Evolutionary conservation across 2,329 filamentous ascomycete genomes (phyloP).

Genomic region (Westerdykella aurantiaca): DNA sequence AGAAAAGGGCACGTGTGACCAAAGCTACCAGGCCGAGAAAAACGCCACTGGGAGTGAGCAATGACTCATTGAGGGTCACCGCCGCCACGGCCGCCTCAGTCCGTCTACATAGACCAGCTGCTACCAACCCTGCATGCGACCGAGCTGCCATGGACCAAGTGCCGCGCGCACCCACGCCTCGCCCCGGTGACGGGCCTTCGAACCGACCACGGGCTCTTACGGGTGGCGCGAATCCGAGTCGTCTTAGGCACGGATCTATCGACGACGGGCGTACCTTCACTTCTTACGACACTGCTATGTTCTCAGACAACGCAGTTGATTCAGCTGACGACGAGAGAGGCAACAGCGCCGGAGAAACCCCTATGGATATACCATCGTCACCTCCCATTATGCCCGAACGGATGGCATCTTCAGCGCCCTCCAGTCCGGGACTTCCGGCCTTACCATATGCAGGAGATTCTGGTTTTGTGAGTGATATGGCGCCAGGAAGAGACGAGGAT

Average conservation of each 20-base stretch:
- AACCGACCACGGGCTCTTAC: slow-evolving; percentile 21
- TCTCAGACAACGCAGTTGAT: slow-evolving; percentile 41
- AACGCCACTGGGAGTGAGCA: slow-evolving; percentile 63
- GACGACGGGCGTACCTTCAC: slow-evolving; percentile 31
- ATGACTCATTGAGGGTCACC: slow-evolving; percentile 79
- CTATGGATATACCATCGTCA: slow-evolving; percentile 80
- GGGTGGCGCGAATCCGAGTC: slow-evolving; percentile 40
- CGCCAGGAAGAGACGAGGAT: slow-evolving; percentile 61
- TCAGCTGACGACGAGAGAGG: slow-evolving; percentile 47
- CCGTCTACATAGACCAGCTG: slow-evolving; percentile 72
- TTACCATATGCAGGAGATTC: slow-evolving; percentile 59
- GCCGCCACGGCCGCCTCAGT: slow-evolving; percentile 87
- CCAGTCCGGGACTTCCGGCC: slow-evolving; percentile 66
- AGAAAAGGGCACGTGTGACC: slow-evolving; percentile 75
- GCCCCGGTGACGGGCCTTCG: slow-evolving; percentile 49
- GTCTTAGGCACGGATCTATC: slow-evolving; percentile 58
- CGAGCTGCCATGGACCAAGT: slow-evolving; percentile 59
- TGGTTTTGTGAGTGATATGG: slow-evolving; percentile 76
- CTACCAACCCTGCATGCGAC: slow-evolving; percentile 45
- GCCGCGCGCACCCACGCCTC: slow-evolving; percentile 72
- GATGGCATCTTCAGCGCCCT: slow-evolving; percentile 59
- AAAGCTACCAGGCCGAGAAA: slow-evolving; percentile 67
- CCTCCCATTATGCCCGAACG: slow-evolving; percentile 65
- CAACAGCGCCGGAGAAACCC: slow-evolving; percentile 56
- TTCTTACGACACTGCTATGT: slow-evolving; percentile 28